phyloP scores from a whole-genome alignment of 805 yeast genomes.

The Pichia sporocuriosa region DNA sequence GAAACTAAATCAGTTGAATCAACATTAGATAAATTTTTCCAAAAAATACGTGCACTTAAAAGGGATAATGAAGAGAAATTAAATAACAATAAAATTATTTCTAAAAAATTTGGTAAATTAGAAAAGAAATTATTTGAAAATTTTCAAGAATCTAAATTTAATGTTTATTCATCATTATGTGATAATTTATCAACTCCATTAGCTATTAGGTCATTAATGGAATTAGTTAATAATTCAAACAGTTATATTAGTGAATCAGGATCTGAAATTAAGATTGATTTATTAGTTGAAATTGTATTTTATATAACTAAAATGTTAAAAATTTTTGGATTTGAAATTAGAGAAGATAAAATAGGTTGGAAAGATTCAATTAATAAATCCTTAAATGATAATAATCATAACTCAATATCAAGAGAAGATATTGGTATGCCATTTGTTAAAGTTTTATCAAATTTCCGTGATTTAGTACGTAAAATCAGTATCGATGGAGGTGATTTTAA shows the following conservation, averaged over 20 bases:
- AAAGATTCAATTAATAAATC: slow-evolving; percentile 28
- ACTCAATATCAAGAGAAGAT: too few species aligned
- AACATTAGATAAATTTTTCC: slow-evolving; percentile 74
- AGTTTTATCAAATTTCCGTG: slow-evolving; percentile 73
- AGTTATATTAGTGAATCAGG: slow-evolving; percentile 56
- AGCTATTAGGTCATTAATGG: slow-evolving; percentile 59
- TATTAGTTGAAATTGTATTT: slow-evolving; percentile 52
- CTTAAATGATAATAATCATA: too few species aligned
- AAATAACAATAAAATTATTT: slow-evolving; percentile 42
- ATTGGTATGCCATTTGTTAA: slow-evolving; percentile 73
- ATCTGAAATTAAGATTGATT: slow-evolving; percentile 55
- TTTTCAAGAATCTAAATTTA: slow-evolving; percentile 45
- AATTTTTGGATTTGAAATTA: slow-evolving; percentile 69
- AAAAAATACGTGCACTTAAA: slow-evolving; percentile 75
- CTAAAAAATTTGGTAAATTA: slow-evolving; percentile 50
- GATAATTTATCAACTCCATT: slow-evolving; percentile 81
- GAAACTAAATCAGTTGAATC: slow-evolving; percentile 78
- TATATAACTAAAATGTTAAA: slow-evolving; percentile 68
- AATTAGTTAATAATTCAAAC: slow-evolving; percentile 65
- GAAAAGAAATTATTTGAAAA: slow-evolving; percentile 46
- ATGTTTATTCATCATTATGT: slow-evolving; percentile 73
- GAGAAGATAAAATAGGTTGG: slow-evolving; percentile 81
- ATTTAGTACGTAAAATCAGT: slow-evolving; percentile 67
- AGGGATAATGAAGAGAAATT: slow-evolving; percentile 53
- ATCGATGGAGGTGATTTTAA: slow-evolving; percentile 45